Base-by-base conservation (phyloP, 1,284 basidiomycete species). In the Flammula alnicola region DNA sequence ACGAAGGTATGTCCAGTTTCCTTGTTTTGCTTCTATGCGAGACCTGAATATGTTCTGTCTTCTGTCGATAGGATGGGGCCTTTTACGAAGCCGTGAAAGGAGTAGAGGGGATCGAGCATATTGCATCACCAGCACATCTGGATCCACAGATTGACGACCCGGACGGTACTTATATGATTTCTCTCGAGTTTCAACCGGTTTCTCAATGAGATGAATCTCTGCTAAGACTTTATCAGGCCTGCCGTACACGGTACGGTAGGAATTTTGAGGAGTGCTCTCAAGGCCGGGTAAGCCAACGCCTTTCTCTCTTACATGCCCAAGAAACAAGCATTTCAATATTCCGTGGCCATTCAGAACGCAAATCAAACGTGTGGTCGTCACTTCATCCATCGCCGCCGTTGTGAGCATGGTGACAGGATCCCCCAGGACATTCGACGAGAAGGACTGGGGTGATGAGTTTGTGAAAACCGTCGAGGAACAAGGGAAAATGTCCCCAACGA, bases 11-110 rank as follows among this genome's bases (percentile, higher is more conserved):
- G n/a, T n/a, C n/a, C n/a, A n/a, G n/a, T n/a, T n/a, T n/a, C n/a
- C n/a, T n/a, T n/a, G n/a, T n/a, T n/a, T n/a, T n/a, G n/a, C n/a
- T n/a, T n/a, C n/a, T n/a, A n/a, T n/a, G n/a, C n/a, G n/a, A n/a
- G n/a, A n/a, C n/a, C n/a, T n/a, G n/a, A 59, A 67, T 23, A 70
- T 70, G 2, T 77, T 12, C 72, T 37, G 9, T 17, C 4, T 33
- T 50, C 4, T 36, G 30, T 9, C 12, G 3, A 22, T 50, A 74
- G 69, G 72, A 78, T 10, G 80, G 79, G 12, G 81, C 80, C 3
- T 88, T 87, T 55, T 83, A 87, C 58, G 80, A 84, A 39, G 83
- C 81, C 0, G 82, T 88, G 32, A 80, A 81, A 60, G 84, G 74
- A 1, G 79, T 88, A 1, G 78, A 82, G 51, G 84, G 72, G 9